Evolutionary conservation across 148 eudicot genomes (phyloP).

Genomic region (Silene uniflora): DNA sequence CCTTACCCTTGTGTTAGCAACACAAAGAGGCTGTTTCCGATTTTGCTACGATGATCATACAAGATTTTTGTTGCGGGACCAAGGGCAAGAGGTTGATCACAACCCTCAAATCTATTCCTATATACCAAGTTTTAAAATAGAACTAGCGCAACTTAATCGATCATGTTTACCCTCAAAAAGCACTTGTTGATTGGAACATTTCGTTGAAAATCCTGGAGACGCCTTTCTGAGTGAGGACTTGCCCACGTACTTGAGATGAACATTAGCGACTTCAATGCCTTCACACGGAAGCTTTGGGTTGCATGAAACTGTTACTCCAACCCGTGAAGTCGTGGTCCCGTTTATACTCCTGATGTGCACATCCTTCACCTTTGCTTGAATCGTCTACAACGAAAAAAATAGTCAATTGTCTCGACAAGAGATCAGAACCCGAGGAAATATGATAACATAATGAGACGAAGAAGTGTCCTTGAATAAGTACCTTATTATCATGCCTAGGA

Average conservation of each 20-base stretch:
- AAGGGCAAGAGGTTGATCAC: too few relatives aligned
- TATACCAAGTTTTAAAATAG: not conserved
- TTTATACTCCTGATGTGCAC: slow-evolving; percentile 7
- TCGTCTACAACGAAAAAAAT: not conserved
- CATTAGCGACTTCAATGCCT: slow-evolving; percentile 38
- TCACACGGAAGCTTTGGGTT: slow-evolving; percentile 46
- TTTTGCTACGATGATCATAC: too few relatives aligned
- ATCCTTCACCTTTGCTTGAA: slow-evolving; percentile 42
- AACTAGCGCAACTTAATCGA: not conserved
- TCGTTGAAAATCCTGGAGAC: not conserved
- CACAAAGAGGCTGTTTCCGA: too few relatives aligned
- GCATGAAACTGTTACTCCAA: slow-evolving; percentile 40
- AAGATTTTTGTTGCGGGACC: too few relatives aligned
- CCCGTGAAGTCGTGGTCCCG: not conserved
- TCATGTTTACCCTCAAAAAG: slow-evolving; percentile 27
- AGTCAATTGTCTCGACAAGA: too few relatives aligned
- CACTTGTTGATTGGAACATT: slow-evolving; percentile 41
- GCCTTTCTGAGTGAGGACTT: not conserved
- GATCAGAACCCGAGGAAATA: too few relatives aligned
- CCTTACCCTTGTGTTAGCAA: too few relatives aligned
- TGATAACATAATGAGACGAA: not conserved
- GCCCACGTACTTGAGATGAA: slow-evolving; percentile 28
- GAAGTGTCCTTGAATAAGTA: not conserved
- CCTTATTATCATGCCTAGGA: slow-evolving; percentile 18
- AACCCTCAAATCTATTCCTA: too few relatives aligned